Evolutionary conservation across 139 green algal species (phyloP).

Genomic region (Nannochloris sp.): DNA sequence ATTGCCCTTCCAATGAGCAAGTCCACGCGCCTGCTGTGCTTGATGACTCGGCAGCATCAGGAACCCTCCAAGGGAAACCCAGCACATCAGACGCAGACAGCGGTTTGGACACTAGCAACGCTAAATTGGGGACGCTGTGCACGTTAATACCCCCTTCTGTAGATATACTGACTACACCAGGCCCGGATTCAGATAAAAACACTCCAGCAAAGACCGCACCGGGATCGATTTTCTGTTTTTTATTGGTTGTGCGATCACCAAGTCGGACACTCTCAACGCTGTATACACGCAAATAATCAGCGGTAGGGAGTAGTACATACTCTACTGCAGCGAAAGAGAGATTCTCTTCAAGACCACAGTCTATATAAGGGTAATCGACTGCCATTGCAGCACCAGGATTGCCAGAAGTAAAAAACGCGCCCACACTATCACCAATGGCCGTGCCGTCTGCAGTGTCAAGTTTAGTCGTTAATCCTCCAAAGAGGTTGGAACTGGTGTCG

Average conservation of each 20-base stretch:
- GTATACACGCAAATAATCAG: constrained; percentile 34
- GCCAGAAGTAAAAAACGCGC: constrained; percentile 1
- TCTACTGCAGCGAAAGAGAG: constrained; percentile 3
- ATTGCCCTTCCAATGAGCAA: constrained; percentile 29
- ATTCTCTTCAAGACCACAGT: constrained; percentile 3
- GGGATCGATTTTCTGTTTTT: constrained; percentile 27
- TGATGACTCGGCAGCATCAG: neutral
- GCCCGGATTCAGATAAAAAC: constrained; percentile 26
- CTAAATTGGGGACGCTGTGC: constrained; percentile 28
- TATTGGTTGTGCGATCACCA: constrained; percentile 28
- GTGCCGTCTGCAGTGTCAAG: neutral
- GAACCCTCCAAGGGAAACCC: constrained; percentile 26
- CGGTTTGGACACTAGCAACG: neutral
- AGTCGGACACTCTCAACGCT: constrained; percentile 20
- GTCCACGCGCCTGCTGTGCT: neutral
- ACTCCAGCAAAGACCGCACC: constrained; percentile 16
- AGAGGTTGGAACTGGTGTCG: neutral
- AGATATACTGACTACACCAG: constrained; percentile 14
- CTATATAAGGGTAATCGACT: constrained; percentile 19
- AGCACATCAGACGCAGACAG: constrained; percentile 5
- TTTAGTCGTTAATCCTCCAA: too few species aligned
- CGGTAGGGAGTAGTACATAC: constrained; percentile 27
- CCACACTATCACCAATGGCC: too few species aligned
- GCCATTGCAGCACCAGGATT: too few species aligned
- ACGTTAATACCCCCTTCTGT: constrained; percentile 8